Conservation (phyloP, 352 stramenopile genomes). For the Phytophthora cajani region DNA sequence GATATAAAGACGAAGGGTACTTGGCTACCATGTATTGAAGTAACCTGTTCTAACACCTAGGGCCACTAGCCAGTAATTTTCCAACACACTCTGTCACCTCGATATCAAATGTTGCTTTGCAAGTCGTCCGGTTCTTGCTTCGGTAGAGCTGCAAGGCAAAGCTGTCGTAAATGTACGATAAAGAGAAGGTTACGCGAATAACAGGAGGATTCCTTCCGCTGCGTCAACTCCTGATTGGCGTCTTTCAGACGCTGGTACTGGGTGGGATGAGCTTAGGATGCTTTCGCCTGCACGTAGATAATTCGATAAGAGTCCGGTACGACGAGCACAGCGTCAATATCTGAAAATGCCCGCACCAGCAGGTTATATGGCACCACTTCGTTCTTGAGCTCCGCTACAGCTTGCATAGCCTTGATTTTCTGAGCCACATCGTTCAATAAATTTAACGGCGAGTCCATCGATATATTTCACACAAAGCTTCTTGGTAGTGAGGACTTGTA, state of each 20-base stretch:
- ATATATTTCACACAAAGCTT: slow-evolving; percentile 19
- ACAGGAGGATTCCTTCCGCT: slow-evolving; percentile 20
- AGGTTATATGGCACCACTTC: no score
- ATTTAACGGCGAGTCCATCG: neutral
- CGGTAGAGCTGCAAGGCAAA: neutral
- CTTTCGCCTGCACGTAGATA: no score
- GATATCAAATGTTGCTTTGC: neutral
- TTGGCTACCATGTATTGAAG: no score
- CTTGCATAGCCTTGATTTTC: slow-evolving; percentile 14
- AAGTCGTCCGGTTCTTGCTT: neutral
- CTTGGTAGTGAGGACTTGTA: slow-evolving; percentile 22
- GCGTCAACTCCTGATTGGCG: no score
- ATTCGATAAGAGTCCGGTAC: no score
- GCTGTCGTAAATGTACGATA: neutral
- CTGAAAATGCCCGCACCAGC: no score
- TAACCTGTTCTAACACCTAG: no score
- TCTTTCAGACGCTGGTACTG: no score
- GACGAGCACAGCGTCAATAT: no score
- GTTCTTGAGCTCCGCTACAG: neutral
- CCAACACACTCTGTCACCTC: neutral
- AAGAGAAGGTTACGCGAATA: slow-evolving; percentile 44
- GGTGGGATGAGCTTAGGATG: no score
- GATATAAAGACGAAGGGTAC: no score
- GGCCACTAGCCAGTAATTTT: neutral
- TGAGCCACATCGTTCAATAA: neutral